These are phyloP conservation scores for Dendrocalamus sinicus DNA, from an alignment of 176 grass and related monocot species.

Conservation along the genomic window DNA sequence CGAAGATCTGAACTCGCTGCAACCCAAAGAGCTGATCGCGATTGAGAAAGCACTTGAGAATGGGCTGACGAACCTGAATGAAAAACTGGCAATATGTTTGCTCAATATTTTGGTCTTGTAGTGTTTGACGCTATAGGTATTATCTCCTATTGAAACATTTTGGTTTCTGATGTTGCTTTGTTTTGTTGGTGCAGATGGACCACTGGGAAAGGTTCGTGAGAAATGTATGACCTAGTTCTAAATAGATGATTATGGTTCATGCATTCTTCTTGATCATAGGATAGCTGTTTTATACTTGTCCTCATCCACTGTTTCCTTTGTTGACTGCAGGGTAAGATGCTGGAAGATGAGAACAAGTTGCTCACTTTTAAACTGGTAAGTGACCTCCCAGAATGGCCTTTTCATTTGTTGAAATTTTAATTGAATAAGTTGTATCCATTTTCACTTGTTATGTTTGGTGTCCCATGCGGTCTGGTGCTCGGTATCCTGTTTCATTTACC, in stretches of 20 bases:
- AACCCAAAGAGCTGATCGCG: constrained; percentile 82
- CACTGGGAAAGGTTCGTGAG: constrained; percentile 65
- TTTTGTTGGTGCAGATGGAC: constrained; percentile 70
- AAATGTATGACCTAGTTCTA: constrained; percentile 55
- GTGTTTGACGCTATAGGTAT: not conserved
- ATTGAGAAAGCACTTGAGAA: constrained; percentile 86
- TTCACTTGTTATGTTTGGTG: constrained; percentile 2
- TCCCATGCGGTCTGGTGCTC: not conserved
- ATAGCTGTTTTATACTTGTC: not conserved
- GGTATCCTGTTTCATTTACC: not conserved
- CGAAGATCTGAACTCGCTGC: constrained; percentile 90
- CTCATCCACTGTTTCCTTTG: constrained; percentile 35
- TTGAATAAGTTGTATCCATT: constrained; percentile 12
- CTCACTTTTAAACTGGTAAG: constrained; percentile 75
- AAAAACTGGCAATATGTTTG: constrained; percentile 58
- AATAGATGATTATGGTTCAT: constrained; percentile 7
- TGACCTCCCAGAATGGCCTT: constrained; percentile 1
- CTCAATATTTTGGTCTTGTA: not conserved
- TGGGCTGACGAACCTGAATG: constrained; percentile 60
- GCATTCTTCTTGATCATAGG: constrained; percentile 27
- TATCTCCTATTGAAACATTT: constrained; percentile 11
- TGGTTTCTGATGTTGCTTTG: constrained; percentile 27
- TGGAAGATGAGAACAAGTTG: constrained; percentile 94
- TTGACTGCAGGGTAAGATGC: constrained; percentile 60
- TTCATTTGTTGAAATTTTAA: not conserved